Evolutionary conservation across 208 protist genomes (phyloP).

Genomic region (Crithidia brevicula): DNA sequence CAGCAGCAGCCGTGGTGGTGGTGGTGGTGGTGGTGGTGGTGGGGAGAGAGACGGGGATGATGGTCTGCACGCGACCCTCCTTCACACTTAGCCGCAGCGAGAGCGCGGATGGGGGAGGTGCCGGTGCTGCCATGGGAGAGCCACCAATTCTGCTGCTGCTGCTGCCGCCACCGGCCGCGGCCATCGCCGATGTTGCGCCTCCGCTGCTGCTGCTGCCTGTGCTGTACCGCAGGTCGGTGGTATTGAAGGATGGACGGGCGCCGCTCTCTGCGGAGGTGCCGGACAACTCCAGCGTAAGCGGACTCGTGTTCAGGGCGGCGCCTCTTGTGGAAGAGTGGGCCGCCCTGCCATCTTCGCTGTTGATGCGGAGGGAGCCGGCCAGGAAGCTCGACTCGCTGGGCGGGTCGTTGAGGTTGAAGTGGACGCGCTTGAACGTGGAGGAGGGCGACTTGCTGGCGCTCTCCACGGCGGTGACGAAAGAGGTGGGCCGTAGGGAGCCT

Average conservation of each 20-base stretch:
- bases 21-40: not conserved
- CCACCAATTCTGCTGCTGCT: no score
- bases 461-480: not conserved
- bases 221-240: not conserved
- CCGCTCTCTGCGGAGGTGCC: not conserved
- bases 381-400: not conserved
- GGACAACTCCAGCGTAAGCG: slow-evolving; percentile 1
- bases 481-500: not conserved
- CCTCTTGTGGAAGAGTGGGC: no score
- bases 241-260: not conserved
- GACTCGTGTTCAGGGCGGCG: slow-evolving; percentile 1
- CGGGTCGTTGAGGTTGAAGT: slow-evolving; percentile 12
- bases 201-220: not conserved
- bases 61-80: slow-evolving; percentile 22
- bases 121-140: no score
- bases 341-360: not conserved
- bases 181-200: not conserved
- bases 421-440: slow-evolving; percentile 4
- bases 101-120: no score
- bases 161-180: not conserved
- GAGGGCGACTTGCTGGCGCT: not conserved
- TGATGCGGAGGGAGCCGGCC: not conserved
- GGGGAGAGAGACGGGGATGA: not conserved
- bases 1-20: not conserved
- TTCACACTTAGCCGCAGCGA: slow-evolving; percentile 24